A percentile compares a stretch with the other conserved stretches of the same genome.
Conservation (phyloP, 352 stramenopile species). For the Phytophthora agathidicida region DNA sequence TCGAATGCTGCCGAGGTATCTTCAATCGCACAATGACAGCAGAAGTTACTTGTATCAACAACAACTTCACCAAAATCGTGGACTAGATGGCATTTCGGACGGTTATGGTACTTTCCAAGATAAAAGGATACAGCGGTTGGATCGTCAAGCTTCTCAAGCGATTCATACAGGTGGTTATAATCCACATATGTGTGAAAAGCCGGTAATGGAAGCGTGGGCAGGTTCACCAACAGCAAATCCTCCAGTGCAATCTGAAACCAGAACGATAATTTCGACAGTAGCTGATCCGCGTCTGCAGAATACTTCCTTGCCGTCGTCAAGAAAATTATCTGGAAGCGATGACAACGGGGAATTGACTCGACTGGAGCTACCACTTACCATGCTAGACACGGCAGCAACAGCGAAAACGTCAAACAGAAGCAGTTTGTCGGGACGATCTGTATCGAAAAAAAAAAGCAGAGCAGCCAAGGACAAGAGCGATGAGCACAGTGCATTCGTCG, state of each 20-base stretch:
- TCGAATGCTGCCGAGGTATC: conserved; percentile 61
- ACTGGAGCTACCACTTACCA: not conserved
- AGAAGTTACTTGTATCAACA: conserved; percentile 3
- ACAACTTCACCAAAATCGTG: not conserved
- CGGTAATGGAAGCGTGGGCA: conserved; percentile 29
- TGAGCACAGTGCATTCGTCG: not conserved
- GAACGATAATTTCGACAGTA: not conserved
- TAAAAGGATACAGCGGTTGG: conserved; percentile 13
- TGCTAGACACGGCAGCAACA: conserved; percentile 7
- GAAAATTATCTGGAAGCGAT: not conserved
- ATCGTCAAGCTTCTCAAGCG: not conserved
- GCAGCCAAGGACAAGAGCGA: not conserved
- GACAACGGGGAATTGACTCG: not conserved
- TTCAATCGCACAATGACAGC: conserved; percentile 31
- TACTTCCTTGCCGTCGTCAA: not conserved
- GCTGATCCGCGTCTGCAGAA: not conserved
- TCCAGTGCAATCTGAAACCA: not conserved
- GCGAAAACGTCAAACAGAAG: conserved; percentile 21
- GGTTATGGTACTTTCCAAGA: conserved; percentile 25
- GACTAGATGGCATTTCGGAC: not conserved
- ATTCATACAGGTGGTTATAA: not conserved
- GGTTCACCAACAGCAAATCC: conserved; percentile 19
- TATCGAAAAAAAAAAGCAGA: conserved; percentile 16
- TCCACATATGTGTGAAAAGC: not conserved
- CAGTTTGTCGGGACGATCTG: conserved; percentile 5